phyloP scores from a whole-genome alignment of 148 eudicot species.

The Vaccinium darrowii region DNA sequence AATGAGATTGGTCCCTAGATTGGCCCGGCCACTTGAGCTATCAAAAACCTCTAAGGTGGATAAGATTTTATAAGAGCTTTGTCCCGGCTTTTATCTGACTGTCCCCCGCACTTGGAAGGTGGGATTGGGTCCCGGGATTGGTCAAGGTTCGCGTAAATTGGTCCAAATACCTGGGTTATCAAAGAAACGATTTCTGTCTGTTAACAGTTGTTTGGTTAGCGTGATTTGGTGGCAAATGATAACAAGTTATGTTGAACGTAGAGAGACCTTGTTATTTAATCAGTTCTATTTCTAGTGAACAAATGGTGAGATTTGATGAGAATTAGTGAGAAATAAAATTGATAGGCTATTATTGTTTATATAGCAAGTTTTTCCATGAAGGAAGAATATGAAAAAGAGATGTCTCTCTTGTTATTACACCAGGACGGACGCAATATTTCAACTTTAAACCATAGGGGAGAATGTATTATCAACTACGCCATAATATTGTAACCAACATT shows the following conservation, averaged over 20 bases:
- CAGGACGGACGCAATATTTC: not conserved
- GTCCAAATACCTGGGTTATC: no score
- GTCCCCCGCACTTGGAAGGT: no score
- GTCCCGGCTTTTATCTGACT: no score
- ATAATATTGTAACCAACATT: not conserved
- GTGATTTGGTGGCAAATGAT: not conserved
- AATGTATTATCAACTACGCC: not conserved
- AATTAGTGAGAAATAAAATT: not conserved
- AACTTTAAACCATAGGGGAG: not conserved
- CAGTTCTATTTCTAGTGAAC: not conserved
- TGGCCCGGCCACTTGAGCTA: no score
- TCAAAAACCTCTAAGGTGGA: no score
- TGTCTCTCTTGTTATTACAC: not conserved
- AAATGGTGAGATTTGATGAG: not conserved
- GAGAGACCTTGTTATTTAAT: not conserved
- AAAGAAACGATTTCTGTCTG: not conserved
- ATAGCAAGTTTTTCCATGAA: not conserved
- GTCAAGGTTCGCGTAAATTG: no score
- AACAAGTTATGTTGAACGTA: not conserved
- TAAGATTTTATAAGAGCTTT: no score
- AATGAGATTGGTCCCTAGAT: no score
- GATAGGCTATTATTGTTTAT: not conserved
- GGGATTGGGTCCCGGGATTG: no score
- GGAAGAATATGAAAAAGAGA: not conserved
- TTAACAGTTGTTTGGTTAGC: not conserved